Percentiles rank a stretch among this genome's conserved stretches.
Conservation (phyloP, 805 yeast species). For the Ogataea corticis region DNA sequence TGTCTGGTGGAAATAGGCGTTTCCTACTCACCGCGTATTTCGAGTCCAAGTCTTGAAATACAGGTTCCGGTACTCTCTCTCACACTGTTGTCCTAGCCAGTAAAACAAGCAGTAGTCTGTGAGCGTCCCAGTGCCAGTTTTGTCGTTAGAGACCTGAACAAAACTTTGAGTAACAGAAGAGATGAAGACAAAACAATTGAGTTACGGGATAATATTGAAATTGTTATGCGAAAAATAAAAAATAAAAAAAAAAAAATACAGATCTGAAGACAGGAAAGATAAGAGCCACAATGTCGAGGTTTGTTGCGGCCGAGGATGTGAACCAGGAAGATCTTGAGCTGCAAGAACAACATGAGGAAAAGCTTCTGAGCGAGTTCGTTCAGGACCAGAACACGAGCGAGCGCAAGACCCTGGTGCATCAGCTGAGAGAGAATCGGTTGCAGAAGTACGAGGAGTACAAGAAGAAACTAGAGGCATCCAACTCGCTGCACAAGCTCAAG, state of each 20-base stretch:
- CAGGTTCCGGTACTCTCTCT: too few relatives aligned
- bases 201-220: too few relatives aligned
- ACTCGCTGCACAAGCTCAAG: constrained; percentile 44
- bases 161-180: neutral
- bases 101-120: too few relatives aligned
- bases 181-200: neutral
- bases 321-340: constrained; percentile 16
- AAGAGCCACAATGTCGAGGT: constrained; percentile 14
- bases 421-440: constrained; percentile 40
- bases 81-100: too few relatives aligned
- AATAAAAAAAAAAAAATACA: neutral
- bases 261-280: neutral
- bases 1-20: too few relatives aligned
- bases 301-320: constrained; percentile 26
- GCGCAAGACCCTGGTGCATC: constrained; percentile 44
- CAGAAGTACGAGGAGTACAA: constrained; percentile 28
- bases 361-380: constrained; percentile 17
- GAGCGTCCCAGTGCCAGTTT: too few relatives aligned
- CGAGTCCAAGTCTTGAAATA: too few relatives aligned
- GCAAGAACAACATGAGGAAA: constrained; percentile 20
- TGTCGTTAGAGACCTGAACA: too few relatives aligned
- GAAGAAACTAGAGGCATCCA: constrained; percentile 37
- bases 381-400: constrained; percentile 25
- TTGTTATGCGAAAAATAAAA: neutral
- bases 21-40: too few relatives aligned